Evolutionary conservation across 345 rosid genomes (phyloP).

Genomic region (Excoecaria cochinchinensis): DNA sequence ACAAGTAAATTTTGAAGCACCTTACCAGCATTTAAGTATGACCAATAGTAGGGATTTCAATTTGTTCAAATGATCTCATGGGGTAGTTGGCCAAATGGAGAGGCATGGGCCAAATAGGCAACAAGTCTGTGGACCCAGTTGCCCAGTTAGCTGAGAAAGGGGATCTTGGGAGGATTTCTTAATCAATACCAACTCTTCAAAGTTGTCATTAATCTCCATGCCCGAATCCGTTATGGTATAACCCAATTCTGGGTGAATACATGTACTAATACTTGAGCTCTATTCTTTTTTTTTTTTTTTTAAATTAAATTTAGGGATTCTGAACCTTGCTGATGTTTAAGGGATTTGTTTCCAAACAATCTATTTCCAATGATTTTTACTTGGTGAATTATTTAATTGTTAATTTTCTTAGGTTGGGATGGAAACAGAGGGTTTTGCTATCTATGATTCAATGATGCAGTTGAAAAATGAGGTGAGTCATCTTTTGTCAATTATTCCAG

Average conservation of each 20-base stretch:
- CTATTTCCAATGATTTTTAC: not conserved
- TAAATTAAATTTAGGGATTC: not conserved
- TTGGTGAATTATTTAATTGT: not conserved
- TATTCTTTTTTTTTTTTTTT: not conserved
- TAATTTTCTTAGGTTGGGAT: slow-evolving; percentile 60
- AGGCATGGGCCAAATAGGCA: not conserved
- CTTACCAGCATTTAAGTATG: not conserved
- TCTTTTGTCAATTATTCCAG: not conserved
- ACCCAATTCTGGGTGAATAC: not conserved
- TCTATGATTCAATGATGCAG: slow-evolving; percentile 82
- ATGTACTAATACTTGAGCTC: not conserved
- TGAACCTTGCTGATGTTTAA: not conserved
- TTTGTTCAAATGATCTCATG: not conserved
- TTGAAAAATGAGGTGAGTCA: slow-evolving; percentile 54
- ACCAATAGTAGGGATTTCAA: not conserved
- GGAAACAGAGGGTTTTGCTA: slow-evolving; percentile 92
- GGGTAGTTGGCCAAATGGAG: not conserved
- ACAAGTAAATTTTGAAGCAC: not conserved
- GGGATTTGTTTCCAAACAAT: not conserved
- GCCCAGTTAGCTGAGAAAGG: not conserved
- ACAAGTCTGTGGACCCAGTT: not conserved
- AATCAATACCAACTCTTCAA: not conserved
- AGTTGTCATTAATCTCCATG: not conserved
- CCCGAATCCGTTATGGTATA: not conserved
- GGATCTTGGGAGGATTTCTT: not conserved